Evolutionary conservation across 148 eudicot genomes (phyloP), one percentile per base, ranked within the genome.

Genomic region (Pharnaceum exiguum): DNA sequence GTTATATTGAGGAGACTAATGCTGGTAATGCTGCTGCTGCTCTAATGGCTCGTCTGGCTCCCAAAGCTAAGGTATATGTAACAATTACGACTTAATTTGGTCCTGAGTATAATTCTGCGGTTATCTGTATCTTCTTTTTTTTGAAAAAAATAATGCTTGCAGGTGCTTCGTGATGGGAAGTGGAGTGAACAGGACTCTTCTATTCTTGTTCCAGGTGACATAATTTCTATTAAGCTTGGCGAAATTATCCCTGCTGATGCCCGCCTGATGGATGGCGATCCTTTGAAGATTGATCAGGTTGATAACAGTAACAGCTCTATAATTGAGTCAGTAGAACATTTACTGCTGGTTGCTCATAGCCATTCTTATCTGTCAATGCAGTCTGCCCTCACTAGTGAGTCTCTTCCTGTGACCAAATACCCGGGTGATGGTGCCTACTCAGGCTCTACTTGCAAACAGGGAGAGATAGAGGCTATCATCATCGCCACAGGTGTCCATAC

Each of bases 191-290:
- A 71, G 67, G 85, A 80, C 32, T 79, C 85, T 7, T 58, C 75
- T 12, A 36, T 77, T 52, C 72, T 80, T 48, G 85, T 80, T 44
- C 82, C 85, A 25, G 85, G 85, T n/a, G 85, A 80, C 30, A 57
- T 80, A 5, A 63, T 80, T 53, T 62, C 74, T 53, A 76, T 80
- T 44, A 80, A 80, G 57, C 75, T 80, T 57, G 85, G 85, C 13
- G 85, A 80, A 66, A 80, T 80, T 33, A 51, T 79, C 54, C 78
- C 84, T 32, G 84, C 84, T 9, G 84, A 79, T 73, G 81, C 78
- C 54, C 84, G 84, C 28, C 77, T 79, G 18, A 69, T 79, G 38
- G 80, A 79, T n/a, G 84, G 84, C 23, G 84, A 79, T 68, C 85
- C 85, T 3, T 54, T 80, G 30, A 77, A 80, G 62, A 80, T 80